phyloP scores from a whole-genome alignment of 2,329 filamentous ascomycete species.

The Metarhizium brunneum region DNA sequence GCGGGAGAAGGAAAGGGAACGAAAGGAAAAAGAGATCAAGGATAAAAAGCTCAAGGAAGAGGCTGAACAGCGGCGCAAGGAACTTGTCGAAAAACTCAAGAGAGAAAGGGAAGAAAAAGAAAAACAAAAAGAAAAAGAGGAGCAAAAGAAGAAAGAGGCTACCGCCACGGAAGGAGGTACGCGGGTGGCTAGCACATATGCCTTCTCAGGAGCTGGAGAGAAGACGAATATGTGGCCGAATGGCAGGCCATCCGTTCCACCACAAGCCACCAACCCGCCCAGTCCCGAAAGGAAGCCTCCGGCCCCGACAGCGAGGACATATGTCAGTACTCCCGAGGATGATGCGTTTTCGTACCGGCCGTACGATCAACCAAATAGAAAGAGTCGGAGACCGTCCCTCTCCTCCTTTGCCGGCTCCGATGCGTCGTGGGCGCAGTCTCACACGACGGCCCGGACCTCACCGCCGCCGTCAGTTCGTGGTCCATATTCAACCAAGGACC shows the following conservation, averaged over 20 bases:
- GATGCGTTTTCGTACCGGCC: constrained; percentile 66
- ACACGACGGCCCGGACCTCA: constrained; percentile 74
- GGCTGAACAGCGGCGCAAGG: constrained; percentile 22
- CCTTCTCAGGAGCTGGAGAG: constrained; percentile 57
- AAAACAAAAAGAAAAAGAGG: constrained; percentile 29
- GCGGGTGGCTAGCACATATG: constrained; percentile 46
- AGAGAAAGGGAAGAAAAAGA: constrained; percentile 20
- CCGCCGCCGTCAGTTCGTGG: constrained; percentile 71
- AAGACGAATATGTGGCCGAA: constrained; percentile 62
- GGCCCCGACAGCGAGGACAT: constrained; percentile 45
- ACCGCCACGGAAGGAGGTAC: constrained; percentile 21
- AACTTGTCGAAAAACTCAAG: constrained; percentile 14
- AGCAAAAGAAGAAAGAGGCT: constrained; percentile 30
- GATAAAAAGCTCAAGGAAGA: constrained; percentile 26
- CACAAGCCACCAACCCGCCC: constrained; percentile 15
- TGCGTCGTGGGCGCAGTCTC: constrained; percentile 76
- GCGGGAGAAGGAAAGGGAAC: constrained; percentile 29
- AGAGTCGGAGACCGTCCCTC: constrained; percentile 51
- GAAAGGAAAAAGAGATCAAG: constrained; percentile 25
- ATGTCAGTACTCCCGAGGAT: constrained; percentile 48
- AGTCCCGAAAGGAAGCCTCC: constrained; percentile 31
- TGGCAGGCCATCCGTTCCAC: constrained; percentile 38
- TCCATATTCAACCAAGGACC: constrained; percentile 79
- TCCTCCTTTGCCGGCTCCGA: constrained; percentile 66
- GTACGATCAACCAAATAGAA: constrained; percentile 59